phyloP scores from a whole-genome alignment of 1,284 basidiomycete genomes.

The Cerrena zonata region DNA sequence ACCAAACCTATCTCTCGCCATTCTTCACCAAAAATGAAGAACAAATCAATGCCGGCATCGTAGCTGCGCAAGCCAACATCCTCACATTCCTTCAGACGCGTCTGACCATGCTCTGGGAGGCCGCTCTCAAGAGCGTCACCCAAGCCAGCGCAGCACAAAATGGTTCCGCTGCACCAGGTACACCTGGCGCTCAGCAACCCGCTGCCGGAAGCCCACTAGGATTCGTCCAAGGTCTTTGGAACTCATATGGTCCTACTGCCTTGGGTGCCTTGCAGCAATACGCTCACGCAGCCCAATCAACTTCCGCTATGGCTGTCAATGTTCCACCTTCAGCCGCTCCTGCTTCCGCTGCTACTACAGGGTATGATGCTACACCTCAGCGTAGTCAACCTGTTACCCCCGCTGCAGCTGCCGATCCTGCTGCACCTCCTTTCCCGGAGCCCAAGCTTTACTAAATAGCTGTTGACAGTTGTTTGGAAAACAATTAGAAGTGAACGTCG shows the following conservation, averaged over 20 bases:
- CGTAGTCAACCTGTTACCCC: background rate
- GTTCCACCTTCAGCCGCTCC: background rate
- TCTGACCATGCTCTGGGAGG: slow-evolving; percentile 41
- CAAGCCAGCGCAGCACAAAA: slow-evolving; percentile 27
- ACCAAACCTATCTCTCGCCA: slow-evolving; percentile 59
- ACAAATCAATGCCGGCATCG: slow-evolving; percentile 61
- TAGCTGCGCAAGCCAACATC: slow-evolving; percentile 45
- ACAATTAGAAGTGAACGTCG: no score
- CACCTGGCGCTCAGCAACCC: background rate
- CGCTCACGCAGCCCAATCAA: background rate
- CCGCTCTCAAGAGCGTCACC: slow-evolving; percentile 39
- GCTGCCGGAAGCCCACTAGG: background rate
- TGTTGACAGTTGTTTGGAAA: no score
- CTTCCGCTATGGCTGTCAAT: background rate
- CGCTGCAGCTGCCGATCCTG: background rate
- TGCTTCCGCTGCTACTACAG: background rate
- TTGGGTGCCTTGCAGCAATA: background rate
- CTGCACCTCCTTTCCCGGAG: slow-evolving; percentile 2
- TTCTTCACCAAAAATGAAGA: slow-evolving; percentile 62
- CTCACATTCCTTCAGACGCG: slow-evolving; percentile 48
- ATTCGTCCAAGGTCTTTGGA: slow-evolving; percentile 5
- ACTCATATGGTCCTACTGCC: slow-evolving; percentile 3
- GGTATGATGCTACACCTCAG: background rate
- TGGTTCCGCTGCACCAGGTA: background rate
- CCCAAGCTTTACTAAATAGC: background rate